phyloP scores from a whole-genome alignment of 192 early-diverging fungal genomes.

The Backusella psychrophila region DNA sequence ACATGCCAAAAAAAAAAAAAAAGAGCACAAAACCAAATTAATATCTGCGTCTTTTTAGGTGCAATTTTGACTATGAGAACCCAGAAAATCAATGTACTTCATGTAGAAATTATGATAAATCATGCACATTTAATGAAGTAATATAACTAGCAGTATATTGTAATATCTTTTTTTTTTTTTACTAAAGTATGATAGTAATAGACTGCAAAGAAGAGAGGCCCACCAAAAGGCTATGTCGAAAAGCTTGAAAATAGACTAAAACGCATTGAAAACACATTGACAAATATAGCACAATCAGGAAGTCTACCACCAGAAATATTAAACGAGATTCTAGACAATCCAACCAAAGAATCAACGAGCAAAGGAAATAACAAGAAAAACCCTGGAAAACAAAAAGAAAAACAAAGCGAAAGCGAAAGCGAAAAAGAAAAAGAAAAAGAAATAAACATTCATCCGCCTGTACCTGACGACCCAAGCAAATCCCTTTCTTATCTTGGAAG shows the following conservation, averaged over 20 bases:
- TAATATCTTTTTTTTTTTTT: not conserved
- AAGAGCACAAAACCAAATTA: not conserved
- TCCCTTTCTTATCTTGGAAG: constrained; percentile 14
- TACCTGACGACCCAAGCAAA: not conserved
- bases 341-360: not conserved
- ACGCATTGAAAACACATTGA: constrained; percentile 20
- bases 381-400: not conserved
- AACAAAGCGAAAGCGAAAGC: not conserved
- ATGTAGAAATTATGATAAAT: constrained; percentile 17
- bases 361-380: not conserved
- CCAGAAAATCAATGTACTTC: constrained; percentile 15
- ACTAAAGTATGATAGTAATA: not conserved
- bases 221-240: constrained; percentile 33
- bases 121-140: constrained; percentile 31
- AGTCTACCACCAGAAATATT: constrained; percentile 11
- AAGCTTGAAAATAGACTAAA: constrained; percentile 24
- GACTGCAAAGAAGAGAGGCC: constrained; percentile 32
- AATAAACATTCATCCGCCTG: not conserved
- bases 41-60: constrained; percentile 7
- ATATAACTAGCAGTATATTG: not conserved
- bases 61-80: constrained; percentile 13
- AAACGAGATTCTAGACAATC: not conserved
- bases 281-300: constrained; percentile 21
- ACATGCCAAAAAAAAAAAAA: not conserved
- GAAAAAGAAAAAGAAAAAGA: not conserved